Conservation (phyloP, 83 land plant genomes). For the Thuja plicata region DNA sequence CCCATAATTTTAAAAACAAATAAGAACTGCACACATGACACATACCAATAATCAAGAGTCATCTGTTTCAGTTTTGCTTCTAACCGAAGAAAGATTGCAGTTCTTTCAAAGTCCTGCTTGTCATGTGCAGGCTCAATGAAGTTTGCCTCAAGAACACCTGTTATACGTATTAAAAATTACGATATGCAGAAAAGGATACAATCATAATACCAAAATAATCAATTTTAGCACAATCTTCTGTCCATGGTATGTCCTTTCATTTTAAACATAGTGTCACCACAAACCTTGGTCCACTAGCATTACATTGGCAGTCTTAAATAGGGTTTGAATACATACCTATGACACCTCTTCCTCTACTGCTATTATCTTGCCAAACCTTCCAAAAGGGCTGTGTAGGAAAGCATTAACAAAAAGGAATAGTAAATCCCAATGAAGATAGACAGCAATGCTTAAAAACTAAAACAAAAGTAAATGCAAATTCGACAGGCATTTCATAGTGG, state of each 20-base stretch:
- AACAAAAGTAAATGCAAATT: neutral
- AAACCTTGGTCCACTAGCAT: neutral
- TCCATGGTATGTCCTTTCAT: neutral
- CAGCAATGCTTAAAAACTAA: neutral
- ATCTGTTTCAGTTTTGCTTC: conserved; percentile 66
- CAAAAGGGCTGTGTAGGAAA: conserved; percentile 33
- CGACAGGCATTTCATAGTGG: neutral
- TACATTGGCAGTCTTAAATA: neutral
- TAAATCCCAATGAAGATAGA: neutral
- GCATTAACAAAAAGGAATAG: neutral
- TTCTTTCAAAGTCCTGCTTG: conserved; percentile 85
- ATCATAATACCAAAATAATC: neutral
- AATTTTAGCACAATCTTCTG: neutral
- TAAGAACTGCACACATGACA: neutral
- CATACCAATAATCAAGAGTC: conserved; percentile 62
- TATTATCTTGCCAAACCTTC: conserved; percentile 40
- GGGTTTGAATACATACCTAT: conserved; percentile 22
- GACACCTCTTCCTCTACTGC: conserved; percentile 61
- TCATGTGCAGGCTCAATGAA: conserved; percentile 86
- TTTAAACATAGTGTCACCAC: neutral
- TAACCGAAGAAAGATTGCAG: conserved; percentile 46
- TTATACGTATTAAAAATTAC: neutral
- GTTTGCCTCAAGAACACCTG: conserved; percentile 80
- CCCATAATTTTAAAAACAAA: neutral
- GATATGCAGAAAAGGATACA: neutral